Conservation (phyloP, 306 rosid genomes). For the Astragalus glycyphyllos region DNA sequence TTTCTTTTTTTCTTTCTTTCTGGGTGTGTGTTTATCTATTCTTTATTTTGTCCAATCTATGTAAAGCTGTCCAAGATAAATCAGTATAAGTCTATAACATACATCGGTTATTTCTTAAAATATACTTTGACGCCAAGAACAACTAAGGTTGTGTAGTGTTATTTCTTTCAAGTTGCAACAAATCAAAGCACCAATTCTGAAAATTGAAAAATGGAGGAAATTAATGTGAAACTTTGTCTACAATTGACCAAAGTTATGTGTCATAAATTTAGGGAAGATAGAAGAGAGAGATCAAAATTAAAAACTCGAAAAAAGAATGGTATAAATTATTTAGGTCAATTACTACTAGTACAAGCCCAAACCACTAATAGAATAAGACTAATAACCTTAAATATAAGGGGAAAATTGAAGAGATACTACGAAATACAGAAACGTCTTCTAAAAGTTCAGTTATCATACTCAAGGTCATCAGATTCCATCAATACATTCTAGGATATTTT, state of each 20-base stretch:
- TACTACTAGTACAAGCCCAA: background rate
- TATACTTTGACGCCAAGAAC: no score
- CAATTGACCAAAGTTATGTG: background rate
- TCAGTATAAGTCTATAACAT: background rate
- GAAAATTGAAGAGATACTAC: background rate
- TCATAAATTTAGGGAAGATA: background rate
- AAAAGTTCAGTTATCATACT: background rate
- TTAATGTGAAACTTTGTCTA: background rate
- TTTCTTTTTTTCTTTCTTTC: background rate
- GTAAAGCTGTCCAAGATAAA: background rate
- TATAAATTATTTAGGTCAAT: background rate
- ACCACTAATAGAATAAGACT: constrained; percentile 14
- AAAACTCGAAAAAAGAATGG: background rate
- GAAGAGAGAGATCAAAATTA: background rate
- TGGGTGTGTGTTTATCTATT: background rate
- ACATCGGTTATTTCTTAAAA: background rate
- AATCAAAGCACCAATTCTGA: no score
- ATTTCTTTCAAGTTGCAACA: no score
- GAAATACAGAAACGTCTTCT: background rate
- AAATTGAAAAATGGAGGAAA: background rate
- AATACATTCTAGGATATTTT: background rate
- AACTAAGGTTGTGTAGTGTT: no score
- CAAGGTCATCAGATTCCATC: background rate
- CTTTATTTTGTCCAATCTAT: background rate
- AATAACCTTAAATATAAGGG: constrained; percentile 1